Conservation (phyloP, 2,329 filamentous ascomycete genomes). For the Trichophyton simii region DNA sequence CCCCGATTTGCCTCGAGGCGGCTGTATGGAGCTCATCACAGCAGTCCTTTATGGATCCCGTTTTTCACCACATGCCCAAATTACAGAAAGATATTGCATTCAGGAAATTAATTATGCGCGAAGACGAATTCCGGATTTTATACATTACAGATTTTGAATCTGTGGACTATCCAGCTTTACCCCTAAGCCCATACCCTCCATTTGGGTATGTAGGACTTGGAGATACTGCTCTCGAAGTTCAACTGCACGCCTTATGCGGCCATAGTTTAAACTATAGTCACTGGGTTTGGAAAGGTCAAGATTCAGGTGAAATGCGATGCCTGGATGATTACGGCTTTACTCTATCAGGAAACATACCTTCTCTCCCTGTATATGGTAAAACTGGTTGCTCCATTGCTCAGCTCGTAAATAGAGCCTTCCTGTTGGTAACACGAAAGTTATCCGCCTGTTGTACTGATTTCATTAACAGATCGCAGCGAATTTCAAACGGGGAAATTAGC, state of each 20-base stretch:
- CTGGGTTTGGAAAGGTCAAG: constrained; percentile 7
- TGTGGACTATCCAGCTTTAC: background rate
- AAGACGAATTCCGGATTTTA: constrained; percentile 10
- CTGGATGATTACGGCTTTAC: constrained; percentile 3
- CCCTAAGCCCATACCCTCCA: constrained; percentile 7
- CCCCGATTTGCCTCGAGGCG: constrained; percentile 6
- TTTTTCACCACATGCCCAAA: constrained; percentile 6
- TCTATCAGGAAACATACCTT: too few relatives aligned
- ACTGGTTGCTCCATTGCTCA: background rate
- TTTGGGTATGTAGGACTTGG: constrained; percentile 6
- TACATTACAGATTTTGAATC: constrained; percentile 8
- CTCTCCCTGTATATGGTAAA: background rate
- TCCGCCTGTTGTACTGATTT: background rate
- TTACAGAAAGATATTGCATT: constrained; percentile 2
- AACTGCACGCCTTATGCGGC: constrained; percentile 8
- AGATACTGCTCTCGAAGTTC: constrained; percentile 8
- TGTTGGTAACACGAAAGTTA: background rate
- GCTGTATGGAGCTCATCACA: background rate
- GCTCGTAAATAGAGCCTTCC: background rate
- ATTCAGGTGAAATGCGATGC: background rate
- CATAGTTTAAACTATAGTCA: constrained; percentile 9
- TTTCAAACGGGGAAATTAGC: background rate
- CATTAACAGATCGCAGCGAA: background rate
- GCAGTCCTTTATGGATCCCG: constrained; percentile 6
- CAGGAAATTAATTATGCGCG: constrained; percentile 6